phyloP scores from a whole-genome alignment of 1,284 basidiomycete genomes.

The Bjerkandera adusta region DNA sequence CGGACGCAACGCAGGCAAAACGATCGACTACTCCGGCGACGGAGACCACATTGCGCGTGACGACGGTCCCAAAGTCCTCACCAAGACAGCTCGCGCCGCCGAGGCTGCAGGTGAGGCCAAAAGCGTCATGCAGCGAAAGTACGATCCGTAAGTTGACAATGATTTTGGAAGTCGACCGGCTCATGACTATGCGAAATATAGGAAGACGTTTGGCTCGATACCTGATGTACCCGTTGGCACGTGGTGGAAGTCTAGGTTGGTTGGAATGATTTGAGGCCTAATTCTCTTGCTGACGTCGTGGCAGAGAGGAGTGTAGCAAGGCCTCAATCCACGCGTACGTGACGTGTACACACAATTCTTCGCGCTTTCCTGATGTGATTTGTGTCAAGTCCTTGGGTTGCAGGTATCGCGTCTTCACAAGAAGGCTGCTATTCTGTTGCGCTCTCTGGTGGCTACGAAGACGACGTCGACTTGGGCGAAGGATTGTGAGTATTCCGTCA shows the following conservation, averaged over 20 bases:
- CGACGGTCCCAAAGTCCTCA: conserved; percentile 17
- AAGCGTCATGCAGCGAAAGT: conserved; percentile 35
- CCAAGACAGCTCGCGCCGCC: conserved; percentile 16
- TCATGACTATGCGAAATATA: conserved; percentile 6
- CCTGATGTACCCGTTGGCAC: conserved; percentile 74
- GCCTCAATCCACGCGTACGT: conserved; percentile 77
- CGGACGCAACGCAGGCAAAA: conserved; percentile 57
- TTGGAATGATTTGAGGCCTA: background rate
- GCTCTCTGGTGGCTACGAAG: conserved; percentile 82
- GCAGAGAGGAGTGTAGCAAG: conserved; percentile 60
- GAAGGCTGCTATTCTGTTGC: conserved; percentile 78
- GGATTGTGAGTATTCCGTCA: conserved; percentile 58
- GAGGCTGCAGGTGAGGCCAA: conserved; percentile 27
- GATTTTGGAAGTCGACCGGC: background rate
- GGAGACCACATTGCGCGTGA: conserved; percentile 17
- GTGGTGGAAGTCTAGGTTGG: conserved; percentile 70
- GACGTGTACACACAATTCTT: background rate
- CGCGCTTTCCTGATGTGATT: background rate
- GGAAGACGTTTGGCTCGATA: conserved; percentile 60
- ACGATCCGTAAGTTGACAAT: conserved; percentile 58
- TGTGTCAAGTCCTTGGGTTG: conserved; percentile 68
- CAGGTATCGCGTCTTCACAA: conserved; percentile 65
- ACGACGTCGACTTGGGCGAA: conserved; percentile 80
- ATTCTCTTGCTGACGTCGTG: background rate
- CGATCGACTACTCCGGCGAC: conserved; percentile 48